Evolutionary conservation across 495 filamentous ascomycete species (phyloP), one percentile per base, ranked within the genome.

Genomic region (Coniosporium apollinis): DNA sequence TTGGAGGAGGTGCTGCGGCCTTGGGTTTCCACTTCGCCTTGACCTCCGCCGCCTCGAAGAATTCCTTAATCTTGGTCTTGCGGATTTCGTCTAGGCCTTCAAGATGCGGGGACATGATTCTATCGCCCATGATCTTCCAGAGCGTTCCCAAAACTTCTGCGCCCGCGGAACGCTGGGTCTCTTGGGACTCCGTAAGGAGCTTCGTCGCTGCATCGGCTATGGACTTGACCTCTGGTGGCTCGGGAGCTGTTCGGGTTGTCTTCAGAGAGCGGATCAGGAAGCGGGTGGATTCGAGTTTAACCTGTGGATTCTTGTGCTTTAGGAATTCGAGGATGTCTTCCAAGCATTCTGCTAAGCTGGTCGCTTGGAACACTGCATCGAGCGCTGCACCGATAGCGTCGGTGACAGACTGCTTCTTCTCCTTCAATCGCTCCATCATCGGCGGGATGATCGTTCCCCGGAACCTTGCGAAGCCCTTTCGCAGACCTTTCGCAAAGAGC

Each of bases 81-180:
- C 85, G 70, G 37, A 96, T 94, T 17, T 99, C 89, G 49, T 99
- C 91, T 11, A 99, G 60, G 0, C 82, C 84, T 43, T 96, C 86
- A n/a, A 99, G 59, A 51, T 91, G 83, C 5, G 83, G 81, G 28
- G 77, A 81, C 89, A 96, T 99, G n/a, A 77, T 78, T 26, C 89
- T 70, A 50, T 99, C 91, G 28, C 91, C 87, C 64, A 94, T 78
- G 31, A 99, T 96, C 65, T 94, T 96, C 89, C 94, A 94, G 43
- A 99, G 55, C 0, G 85, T 94, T 41, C 91, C 91, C 13, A 99
- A 62, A 22, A 84, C 72, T 49, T 99, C 91, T 9, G 86, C 85
- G 49, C 82, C 89, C 28, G 82, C 82, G 24, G 82, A 77, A 52
- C 91, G 70, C 28, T 86, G 72, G 8, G 65, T 81, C 48, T 91